Evolutionary conservation across 345 rosid genomes (phyloP).

Genomic region (Populus tremula): DNA sequence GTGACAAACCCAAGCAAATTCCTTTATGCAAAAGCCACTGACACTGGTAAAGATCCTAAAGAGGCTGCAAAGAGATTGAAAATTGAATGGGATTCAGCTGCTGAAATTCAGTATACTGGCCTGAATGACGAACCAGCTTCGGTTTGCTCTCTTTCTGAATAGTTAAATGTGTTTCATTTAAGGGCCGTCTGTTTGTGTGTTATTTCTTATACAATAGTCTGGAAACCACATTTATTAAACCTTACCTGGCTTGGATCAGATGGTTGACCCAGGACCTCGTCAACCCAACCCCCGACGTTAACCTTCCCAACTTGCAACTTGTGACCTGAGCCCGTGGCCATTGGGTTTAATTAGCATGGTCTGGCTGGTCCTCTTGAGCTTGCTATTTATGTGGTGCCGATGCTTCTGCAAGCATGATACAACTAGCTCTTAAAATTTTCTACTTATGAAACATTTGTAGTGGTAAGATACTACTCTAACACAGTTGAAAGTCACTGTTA

Average conservation of each 20-base stretch:
- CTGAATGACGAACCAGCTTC: slow-evolving; percentile 49
- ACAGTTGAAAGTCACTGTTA: neutral
- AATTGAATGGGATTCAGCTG: slow-evolving; percentile 92
- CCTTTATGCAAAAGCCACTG: slow-evolving; percentile 74
- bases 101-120: slow-evolving; percentile 68
- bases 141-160: slow-evolving; percentile 47
- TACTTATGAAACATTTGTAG: neutral
- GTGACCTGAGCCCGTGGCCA: too few species aligned
- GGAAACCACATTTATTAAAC: too few species aligned
- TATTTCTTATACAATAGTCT: neutral
- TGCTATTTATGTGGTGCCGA: neutral
- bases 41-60: slow-evolving; percentile 77
- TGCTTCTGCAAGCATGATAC: neutral
- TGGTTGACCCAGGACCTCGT: too few species aligned
- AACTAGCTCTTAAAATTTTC: neutral
- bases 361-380: neutral
- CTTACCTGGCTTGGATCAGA: too few species aligned
- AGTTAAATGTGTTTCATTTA: neutral
- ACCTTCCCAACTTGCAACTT: too few species aligned
- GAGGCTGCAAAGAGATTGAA: slow-evolving; percentile 89
- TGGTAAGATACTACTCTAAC: neutral
- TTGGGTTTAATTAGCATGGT: too few species aligned
- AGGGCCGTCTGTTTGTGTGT: neutral
- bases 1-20: slow-evolving; percentile 68
- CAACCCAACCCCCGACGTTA: too few species aligned